These are phyloP conservation scores for Fragaria vesca DNA, from an alignment of 306 rosid genomes.

Conservation along the genomic window DNA sequence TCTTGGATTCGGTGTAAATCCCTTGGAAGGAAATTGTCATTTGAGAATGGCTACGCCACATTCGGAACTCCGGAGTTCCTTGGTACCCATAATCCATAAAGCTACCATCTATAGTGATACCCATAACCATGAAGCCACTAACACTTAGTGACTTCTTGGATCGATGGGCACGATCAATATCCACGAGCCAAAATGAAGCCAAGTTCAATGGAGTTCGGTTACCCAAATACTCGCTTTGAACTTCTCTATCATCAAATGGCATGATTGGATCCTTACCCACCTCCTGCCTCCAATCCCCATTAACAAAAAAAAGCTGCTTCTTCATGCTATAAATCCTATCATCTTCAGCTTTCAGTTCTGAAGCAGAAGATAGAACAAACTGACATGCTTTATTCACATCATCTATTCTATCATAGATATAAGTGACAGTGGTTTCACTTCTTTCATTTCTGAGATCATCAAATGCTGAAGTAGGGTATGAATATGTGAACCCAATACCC, in stretches of 20 bases:
- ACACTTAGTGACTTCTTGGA: constrained; percentile 54
- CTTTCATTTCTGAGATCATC: constrained; percentile 27
- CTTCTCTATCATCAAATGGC: constrained; percentile 54
- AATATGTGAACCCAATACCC: constrained; percentile 37
- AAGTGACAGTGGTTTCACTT: constrained; percentile 28
- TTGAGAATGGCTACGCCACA: constrained; percentile 65
- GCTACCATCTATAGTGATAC: constrained; percentile 48
- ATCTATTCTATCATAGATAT: constrained; percentile 58
- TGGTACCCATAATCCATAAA: constrained; percentile 34
- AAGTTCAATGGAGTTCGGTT: constrained; percentile 42
- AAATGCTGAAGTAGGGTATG: constrained; percentile 38
- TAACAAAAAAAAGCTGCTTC: constrained; percentile 54
- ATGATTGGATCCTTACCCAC: constrained; percentile 59
- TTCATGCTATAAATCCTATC: constrained; percentile 41
- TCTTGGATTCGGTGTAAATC: constrained; percentile 74
- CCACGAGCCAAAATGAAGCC: constrained; percentile 67
- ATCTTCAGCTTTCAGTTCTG: constrained; percentile 55
- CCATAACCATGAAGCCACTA: constrained; percentile 57
- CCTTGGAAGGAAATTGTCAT: constrained; percentile 70
- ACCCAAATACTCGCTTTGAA: constrained; percentile 16
- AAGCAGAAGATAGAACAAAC: constrained; percentile 60
- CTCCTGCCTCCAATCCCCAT: constrained; percentile 86
- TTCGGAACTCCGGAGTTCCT: constrained; percentile 47
- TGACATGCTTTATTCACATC: constrained; percentile 73
- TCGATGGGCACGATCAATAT: constrained; percentile 58